Percentiles rank a stretch among this genome's conserved stretches.
phyloP scores from a whole-genome alignment of 192 early-diverging fungal genomes.

The Physocladia obscura region DNA sequence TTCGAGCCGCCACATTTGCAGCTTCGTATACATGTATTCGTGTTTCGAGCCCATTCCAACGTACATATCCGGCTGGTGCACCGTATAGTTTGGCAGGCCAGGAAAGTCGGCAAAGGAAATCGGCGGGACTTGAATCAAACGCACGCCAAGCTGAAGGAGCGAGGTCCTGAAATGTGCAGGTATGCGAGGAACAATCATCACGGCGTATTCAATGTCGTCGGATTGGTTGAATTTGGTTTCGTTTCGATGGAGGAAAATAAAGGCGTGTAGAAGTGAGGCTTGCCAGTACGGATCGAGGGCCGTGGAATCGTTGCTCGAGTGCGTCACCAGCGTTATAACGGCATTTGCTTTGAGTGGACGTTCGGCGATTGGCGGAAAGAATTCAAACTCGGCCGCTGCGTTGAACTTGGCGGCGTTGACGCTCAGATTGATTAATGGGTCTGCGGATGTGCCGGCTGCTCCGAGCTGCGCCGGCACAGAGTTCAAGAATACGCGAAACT shows the following conservation, averaged over 20 bases:
- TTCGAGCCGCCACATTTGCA: conserved; percentile 16
- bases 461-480: too few relatives aligned
- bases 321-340: neutral
- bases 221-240: neutral
- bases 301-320: neutral
- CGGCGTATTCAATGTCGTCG: conserved; percentile 1
- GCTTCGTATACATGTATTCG: conserved; percentile 9
- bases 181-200: neutral
- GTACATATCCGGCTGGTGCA: neutral
- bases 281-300: neutral
- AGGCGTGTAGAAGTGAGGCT: neutral
- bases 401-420: too few relatives aligned
- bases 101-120: neutral
- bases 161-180: neutral
- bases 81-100: neutral
- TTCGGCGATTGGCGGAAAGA: conserved; percentile 2
- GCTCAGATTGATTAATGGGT: too few relatives aligned
- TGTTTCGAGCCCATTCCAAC: neutral
- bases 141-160: neutral
- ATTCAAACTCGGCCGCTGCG: too few relatives aligned
- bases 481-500: too few relatives aligned
- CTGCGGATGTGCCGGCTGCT: too few relatives aligned
- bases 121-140: conserved; percentile 10
- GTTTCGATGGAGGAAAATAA: neutral
- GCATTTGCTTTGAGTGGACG: neutral